Conservation (phyloP, 805 yeast species). For the Candida berthetii region DNA sequence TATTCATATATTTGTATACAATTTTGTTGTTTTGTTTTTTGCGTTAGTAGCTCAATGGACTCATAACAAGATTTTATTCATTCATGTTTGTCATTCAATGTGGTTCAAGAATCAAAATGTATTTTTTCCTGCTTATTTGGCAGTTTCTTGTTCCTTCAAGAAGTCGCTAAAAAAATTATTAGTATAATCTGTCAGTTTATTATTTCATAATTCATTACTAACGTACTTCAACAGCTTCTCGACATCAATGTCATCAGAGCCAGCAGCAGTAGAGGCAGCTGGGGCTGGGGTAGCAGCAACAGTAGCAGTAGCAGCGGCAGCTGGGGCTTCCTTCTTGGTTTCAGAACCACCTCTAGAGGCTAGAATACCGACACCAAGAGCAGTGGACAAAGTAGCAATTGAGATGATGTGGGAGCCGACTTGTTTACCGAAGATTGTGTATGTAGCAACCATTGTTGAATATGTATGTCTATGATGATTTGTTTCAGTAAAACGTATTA, state of each 20-base stretch:
- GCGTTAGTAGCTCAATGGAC: too few relatives aligned
- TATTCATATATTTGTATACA: too few relatives aligned
- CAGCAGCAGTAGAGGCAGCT: constrained; percentile 15
- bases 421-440: constrained; percentile 20
- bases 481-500: too few relatives aligned
- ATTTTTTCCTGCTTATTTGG: neutral
- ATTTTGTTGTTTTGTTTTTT: too few relatives aligned
- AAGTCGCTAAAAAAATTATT: neutral
- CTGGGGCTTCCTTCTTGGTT: constrained; percentile 16
- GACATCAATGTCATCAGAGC: constrained; percentile 23
- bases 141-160: neutral
- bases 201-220: neutral
- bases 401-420: constrained; percentile 25
- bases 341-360: constrained; percentile 16
- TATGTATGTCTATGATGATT: too few relatives aligned
- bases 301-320: constrained; percentile 18
- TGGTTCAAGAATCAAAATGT: too few relatives aligned
- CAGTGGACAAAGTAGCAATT: constrained; percentile 24
- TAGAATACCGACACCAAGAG: constrained; percentile 22
- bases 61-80: too few relatives aligned
- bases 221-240: constrained; percentile 24
- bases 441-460: constrained; percentile 19
- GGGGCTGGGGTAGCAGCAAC: constrained; percentile 18
- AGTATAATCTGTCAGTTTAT: neutral
- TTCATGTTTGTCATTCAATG: too few relatives aligned